Conservation (phyloP, 352 stramenopile genomes). For the Phytophthora boehmeriae region DNA sequence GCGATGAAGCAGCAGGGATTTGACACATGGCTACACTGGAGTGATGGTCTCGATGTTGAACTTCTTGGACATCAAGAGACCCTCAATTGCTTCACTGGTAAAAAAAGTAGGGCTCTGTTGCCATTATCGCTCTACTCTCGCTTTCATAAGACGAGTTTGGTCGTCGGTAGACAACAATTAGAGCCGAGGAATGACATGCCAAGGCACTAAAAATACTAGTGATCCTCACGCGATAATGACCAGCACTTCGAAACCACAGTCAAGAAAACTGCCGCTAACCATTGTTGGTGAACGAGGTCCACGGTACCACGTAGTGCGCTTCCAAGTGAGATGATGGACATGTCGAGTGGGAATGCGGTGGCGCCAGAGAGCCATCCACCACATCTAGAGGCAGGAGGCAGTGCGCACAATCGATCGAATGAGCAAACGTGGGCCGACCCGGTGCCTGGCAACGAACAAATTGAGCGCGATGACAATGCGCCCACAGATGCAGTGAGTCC, state of each 20-base stretch:
- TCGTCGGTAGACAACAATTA: background rate
- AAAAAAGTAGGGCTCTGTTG: too few relatives aligned
- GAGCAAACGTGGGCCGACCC: conserved; percentile 27
- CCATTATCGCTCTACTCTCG: too few relatives aligned
- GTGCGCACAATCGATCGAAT: background rate
- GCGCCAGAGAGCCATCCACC: conserved; percentile 28
- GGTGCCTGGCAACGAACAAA: conserved; percentile 2
- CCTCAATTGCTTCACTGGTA: too few relatives aligned
- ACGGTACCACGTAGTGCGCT: background rate
- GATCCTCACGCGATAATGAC: background rate
- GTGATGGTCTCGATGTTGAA: conserved; percentile 25
- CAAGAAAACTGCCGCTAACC: conserved; percentile 4
- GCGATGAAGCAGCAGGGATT: background rate
- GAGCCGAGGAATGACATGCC: background rate
- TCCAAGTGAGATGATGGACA: conserved; percentile 48
- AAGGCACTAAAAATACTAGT: conserved; percentile 26
- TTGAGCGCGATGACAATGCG: conserved; percentile 1
- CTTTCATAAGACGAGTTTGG: background rate
- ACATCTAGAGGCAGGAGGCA: conserved; percentile 12
- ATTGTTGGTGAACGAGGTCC: background rate
- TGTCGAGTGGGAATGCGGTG: conserved; percentile 38
- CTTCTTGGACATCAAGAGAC: too few relatives aligned
- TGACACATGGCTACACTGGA: background rate
- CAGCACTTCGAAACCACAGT: conserved; percentile 23
- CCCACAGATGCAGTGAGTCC: conserved; percentile 13